Percentiles rank a stretch among this genome's conserved stretches.
These are phyloP conservation scores for Baudoinia panamericana DNA, from an alignment of 495 filamentous ascomycete species.

Conservation along the genomic window DNA sequence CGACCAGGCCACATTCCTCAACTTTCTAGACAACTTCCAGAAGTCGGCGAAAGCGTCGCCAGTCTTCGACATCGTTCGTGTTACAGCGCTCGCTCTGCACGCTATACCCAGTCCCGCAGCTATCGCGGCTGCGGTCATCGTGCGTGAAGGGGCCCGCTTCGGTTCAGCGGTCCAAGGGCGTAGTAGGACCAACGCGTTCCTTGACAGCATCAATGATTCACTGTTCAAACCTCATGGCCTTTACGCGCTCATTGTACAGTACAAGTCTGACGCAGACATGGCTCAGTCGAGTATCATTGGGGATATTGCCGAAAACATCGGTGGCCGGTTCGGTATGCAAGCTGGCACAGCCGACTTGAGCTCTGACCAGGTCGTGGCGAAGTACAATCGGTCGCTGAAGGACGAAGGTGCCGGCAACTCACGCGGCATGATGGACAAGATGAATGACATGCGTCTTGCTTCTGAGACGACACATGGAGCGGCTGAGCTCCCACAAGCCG, in stretches of 20 bases:
- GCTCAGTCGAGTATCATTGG: conserved; percentile 10
- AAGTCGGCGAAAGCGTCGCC: conserved; percentile 27
- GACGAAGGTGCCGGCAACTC: neutral
- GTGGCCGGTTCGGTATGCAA: conserved; percentile 5
- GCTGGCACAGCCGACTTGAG: conserved; percentile 24
- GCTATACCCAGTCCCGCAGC: conserved; percentile 32
- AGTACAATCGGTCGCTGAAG: conserved; percentile 18
- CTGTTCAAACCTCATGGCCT: conserved; percentile 48
- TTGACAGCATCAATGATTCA: conserved; percentile 43
- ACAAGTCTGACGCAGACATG: conserved; percentile 33
- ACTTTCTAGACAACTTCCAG: conserved; percentile 41
- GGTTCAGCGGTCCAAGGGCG: conserved; percentile 25
- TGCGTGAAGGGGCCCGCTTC: conserved; percentile 31
- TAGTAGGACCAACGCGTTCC: conserved; percentile 39
- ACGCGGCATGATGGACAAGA: conserved; percentile 23
- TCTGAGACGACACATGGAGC: conserved; percentile 38
- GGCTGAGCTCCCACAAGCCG: conserved; percentile 38
- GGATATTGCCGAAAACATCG: neutral
- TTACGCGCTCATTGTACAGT: conserved; percentile 48
- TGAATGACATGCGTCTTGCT: conserved; percentile 28
- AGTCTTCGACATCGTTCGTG: conserved; percentile 15
- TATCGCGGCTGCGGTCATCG: conserved; percentile 35
- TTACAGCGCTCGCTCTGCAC: conserved; percentile 16
- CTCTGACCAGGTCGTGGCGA: conserved; percentile 21
- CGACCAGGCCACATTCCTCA: conserved; percentile 38